Evolutionary conservation across 768 basidiomycete species (phyloP).

Genomic region (Saitozyma sp.): DNA sequence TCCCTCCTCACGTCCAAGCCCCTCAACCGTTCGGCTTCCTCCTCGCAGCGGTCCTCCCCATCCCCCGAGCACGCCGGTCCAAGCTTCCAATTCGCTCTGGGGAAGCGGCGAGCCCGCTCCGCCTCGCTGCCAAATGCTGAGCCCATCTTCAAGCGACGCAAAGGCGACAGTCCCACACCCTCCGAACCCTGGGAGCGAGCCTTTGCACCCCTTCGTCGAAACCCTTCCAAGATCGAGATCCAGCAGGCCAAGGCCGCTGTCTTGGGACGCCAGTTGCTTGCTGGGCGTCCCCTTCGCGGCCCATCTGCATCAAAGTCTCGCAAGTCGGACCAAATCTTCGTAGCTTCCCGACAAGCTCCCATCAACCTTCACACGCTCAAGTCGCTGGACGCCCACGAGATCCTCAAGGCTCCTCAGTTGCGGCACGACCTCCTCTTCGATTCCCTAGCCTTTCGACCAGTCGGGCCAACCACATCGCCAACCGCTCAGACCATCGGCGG

Average conservation of each 20-base stretch:
- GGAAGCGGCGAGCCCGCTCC: conserved; percentile 17
- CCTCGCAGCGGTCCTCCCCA: conserved; percentile 8
- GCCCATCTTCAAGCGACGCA: conserved; percentile 26
- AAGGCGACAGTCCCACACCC: conserved; percentile 24
- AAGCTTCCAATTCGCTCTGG: conserved; percentile 2
- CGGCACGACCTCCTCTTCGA: conserved; percentile 91
- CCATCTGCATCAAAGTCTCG: background rate
- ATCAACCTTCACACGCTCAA: conserved; percentile 80
- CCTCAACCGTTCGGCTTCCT: conserved; percentile 28
- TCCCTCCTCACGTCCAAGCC: conserved; percentile 39
- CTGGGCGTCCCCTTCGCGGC: conserved; percentile 4
- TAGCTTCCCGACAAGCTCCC: conserved; percentile 59
- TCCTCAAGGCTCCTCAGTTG: conserved; percentile 85
- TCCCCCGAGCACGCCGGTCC: conserved; percentile 1
- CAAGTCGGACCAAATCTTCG: conserved; percentile 9
- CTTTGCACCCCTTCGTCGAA: conserved; percentile 5
- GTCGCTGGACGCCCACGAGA: conserved; percentile 80
- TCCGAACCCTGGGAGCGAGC: conserved; percentile 23
- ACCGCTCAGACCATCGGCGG: background rate
- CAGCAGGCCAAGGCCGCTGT: conserved; percentile 25
- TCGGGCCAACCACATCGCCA: conserved; percentile 31
- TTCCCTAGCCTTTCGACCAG: conserved; percentile 52
- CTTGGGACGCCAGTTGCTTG: conserved; percentile 15
- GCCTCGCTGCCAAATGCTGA: conserved; percentile 25
- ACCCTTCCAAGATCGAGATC: conserved; percentile 14